phyloP scores from a whole-genome alignment of 2,329 filamentous ascomycete species.

The Xylaria multiplex region DNA sequence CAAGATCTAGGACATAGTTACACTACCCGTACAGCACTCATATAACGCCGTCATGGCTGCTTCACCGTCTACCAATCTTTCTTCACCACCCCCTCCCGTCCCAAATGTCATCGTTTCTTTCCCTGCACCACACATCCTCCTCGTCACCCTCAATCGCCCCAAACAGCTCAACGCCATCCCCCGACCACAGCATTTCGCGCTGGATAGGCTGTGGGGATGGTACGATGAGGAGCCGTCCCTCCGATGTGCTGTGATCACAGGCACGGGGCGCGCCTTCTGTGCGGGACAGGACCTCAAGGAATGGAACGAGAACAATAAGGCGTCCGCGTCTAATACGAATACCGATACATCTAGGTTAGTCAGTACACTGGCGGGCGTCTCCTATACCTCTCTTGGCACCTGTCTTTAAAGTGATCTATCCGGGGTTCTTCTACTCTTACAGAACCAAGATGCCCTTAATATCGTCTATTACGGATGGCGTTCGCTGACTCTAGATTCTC shows the following conservation, averaged over 20 bases:
- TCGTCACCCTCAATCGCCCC: conserved; percentile 70
- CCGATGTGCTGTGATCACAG: conserved; percentile 71
- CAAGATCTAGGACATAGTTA: too few species aligned
- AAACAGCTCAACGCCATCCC: conserved; percentile 67
- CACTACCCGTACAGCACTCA: neutral
- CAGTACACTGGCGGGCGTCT: neutral
- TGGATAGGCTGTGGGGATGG: conserved; percentile 65
- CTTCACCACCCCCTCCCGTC: conserved; percentile 54
- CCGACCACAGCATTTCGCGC: conserved; percentile 58
- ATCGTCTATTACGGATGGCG: too few species aligned
- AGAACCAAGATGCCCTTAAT: too few species aligned
- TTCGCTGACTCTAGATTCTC: too few species aligned
- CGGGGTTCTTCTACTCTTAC: too few species aligned
- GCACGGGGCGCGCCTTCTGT: conserved; percentile 72
- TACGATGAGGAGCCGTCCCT: conserved; percentile 71
- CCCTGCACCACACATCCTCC: conserved; percentile 64
- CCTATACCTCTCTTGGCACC: too few species aligned
- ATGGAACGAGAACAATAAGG: conserved; percentile 57
- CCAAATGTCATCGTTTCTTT: conserved; percentile 58
- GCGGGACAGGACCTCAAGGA: conserved; percentile 75
- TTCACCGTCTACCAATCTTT: conserved; percentile 40
- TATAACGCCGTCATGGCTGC: conserved; percentile 33
- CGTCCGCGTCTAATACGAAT: neutral
- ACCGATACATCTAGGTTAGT: conserved; percentile 28
- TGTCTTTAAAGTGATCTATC: too few species aligned